These are phyloP conservation scores for Alternaria burnsii DNA, from an alignment of 2,329 filamentous ascomycete species.

Conservation along the genomic window DNA sequence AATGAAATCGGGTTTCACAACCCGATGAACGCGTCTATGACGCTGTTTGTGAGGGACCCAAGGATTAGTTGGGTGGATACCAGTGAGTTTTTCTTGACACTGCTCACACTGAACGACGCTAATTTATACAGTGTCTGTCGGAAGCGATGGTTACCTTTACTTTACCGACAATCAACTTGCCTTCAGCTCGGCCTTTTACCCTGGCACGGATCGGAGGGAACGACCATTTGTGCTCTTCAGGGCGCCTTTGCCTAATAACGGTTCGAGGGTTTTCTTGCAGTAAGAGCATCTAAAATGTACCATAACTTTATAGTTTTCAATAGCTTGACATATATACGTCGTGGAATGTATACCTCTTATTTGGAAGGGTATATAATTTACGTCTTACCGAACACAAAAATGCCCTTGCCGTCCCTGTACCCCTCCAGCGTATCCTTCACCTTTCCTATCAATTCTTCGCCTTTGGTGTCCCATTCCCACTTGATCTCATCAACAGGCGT, in stretches of 20 bases:
- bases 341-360: not conserved
- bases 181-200: constrained; percentile 48
- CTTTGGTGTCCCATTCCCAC: constrained; percentile 85
- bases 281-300: not conserved
- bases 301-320: not conserved
- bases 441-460: constrained; percentile 71
- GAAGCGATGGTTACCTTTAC: constrained; percentile 60
- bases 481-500: constrained; percentile 81
- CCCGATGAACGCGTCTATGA: constrained; percentile 55
- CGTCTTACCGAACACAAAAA: constrained; percentile 77
- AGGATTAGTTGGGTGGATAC: constrained; percentile 62
- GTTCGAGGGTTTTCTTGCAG: constrained; percentile 49
- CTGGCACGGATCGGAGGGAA: constrained; percentile 54
- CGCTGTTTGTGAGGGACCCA: constrained; percentile 57
- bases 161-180: constrained; percentile 63
- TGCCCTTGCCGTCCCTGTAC: constrained; percentile 85
- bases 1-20: constrained; percentile 54
- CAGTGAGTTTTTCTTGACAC: constrained; percentile 26
- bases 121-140: constrained; percentile 45
- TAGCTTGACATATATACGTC: not conserved
- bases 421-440: constrained; percentile 86
- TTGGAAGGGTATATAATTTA: constrained; percentile 13
- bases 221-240: constrained; percentile 56
- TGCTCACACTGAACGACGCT: not conserved
- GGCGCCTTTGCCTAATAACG: constrained; percentile 53